Evolutionary conservation across 306 rosid genomes (phyloP).

Genomic region (Parietaria judaica): DNA sequence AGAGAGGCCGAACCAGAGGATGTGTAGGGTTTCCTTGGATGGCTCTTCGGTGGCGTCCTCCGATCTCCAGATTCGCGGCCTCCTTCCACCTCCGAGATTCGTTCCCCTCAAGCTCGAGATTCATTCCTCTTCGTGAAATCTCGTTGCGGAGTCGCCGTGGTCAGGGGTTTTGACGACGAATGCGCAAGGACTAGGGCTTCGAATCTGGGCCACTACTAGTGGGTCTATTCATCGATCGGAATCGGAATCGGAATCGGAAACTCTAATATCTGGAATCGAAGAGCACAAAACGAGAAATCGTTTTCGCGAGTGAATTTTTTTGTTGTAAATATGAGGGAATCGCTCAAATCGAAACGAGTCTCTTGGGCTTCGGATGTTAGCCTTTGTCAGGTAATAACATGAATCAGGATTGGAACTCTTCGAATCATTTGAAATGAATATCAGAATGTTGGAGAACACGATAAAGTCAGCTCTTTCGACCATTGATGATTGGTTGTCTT

Average conservation of each 20-base stretch:
- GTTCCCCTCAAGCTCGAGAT: background rate
- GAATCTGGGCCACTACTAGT: constrained; percentile 16
- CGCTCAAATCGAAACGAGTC: constrained; percentile 62
- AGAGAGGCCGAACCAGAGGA: constrained; percentile 16
- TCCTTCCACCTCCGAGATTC: background rate
- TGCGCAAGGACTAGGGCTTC: constrained; percentile 34
- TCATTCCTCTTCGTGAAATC: background rate
- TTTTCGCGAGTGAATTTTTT: background rate
- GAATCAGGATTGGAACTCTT: constrained; percentile 19
- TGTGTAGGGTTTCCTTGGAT: constrained; percentile 35
- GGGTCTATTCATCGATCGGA: background rate
- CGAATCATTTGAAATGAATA: background rate
- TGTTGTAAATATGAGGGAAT: constrained; percentile 58
- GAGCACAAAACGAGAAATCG: constrained; percentile 19
- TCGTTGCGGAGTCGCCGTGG: background rate
- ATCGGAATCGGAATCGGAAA: constrained; percentile 11
- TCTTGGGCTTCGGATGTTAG: constrained; percentile 82
- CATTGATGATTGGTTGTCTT: constrained; percentile 3
- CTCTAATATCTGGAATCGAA: constrained; percentile 19
- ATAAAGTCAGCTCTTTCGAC: constrained; percentile 8
- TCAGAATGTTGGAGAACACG: too few species aligned
- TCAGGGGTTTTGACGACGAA: background rate
- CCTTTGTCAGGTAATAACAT: constrained; percentile 75
- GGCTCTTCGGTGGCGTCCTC: constrained; percentile 8
- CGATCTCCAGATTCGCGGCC: constrained; percentile 14